Conservation (phyloP, 495 filamentous ascomycete species). For the Aspergillus carlsbadensis region DNA sequence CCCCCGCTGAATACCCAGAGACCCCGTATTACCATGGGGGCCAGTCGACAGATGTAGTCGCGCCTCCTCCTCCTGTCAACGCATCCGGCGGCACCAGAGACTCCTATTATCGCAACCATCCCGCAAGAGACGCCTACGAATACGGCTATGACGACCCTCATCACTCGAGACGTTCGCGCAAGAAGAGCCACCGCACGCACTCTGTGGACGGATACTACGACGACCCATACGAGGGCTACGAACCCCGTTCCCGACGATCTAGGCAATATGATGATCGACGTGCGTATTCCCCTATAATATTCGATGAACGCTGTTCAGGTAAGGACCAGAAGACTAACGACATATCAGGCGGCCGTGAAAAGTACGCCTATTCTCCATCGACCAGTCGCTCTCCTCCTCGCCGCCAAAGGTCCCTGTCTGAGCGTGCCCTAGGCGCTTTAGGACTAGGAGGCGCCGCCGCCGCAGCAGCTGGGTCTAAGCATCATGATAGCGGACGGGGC, state of each 20-base stretch:
- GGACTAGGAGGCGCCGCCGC: conserved; percentile 60
- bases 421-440: conserved; percentile 63
- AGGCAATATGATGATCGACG: conserved; percentile 52
- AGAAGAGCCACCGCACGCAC: conserved; percentile 37
- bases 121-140: conserved; percentile 50
- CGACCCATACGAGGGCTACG: conserved; percentile 50
- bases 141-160: conserved; percentile 49
- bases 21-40: conserved; percentile 32
- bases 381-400: conserved; percentile 41
- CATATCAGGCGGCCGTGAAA: conserved; percentile 37
- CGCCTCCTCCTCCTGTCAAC: conserved; percentile 41
- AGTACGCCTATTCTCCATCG: conserved; percentile 38
- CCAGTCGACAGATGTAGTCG: conserved; percentile 47
- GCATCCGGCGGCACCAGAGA: conserved; percentile 64
- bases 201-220: conserved; percentile 51
- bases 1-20: conserved; percentile 27
- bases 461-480: conserved; percentile 18
- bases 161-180: conserved; percentile 37
- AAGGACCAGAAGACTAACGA: not conserved
- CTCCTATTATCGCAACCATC: conserved; percentile 67
- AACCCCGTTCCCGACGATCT: conserved; percentile 52
- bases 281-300: conserved; percentile 18
- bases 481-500: conserved; percentile 26
- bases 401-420: conserved; percentile 69
- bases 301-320: not conserved